Percentiles rank a stretch among this genome's conserved stretches.
Evolutionary conservation across 2,329 filamentous ascomycete species (phyloP).

Genomic region (Tricladium varicosporioides): DNA sequence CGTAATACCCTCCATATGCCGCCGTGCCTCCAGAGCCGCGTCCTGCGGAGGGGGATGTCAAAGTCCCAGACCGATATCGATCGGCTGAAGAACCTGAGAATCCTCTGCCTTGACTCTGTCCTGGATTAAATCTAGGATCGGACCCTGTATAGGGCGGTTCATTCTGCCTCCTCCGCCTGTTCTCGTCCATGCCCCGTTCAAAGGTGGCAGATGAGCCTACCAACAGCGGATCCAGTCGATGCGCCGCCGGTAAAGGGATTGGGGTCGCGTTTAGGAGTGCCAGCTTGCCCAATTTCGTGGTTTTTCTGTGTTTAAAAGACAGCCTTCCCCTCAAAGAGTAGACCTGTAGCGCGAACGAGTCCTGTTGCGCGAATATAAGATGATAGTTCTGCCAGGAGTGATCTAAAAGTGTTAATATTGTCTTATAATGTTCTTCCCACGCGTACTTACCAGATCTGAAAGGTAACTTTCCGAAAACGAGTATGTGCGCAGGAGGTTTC

Average conservation of each 20-base stretch:
- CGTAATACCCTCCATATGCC: constrained; percentile 59
- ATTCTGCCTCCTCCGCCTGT: constrained; percentile 72
- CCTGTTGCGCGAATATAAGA: not conserved
- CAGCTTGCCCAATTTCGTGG: constrained; percentile 53
- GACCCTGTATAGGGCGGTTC: constrained; percentile 64
- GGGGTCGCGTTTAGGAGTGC: constrained; percentile 59
- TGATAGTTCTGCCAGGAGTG: not conserved
- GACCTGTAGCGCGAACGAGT: not conserved
- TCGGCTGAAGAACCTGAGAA: constrained; percentile 33
- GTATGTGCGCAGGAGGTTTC: not conserved
- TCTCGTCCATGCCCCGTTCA: constrained; percentile 73
- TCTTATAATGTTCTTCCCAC: not conserved
- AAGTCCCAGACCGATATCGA: constrained; percentile 47
- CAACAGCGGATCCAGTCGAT: constrained; percentile 60
- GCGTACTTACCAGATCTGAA: not conserved
- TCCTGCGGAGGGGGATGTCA: constrained; percentile 43
- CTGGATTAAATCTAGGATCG: constrained; percentile 48
- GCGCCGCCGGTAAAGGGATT: constrained; percentile 63
- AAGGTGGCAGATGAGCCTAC: constrained; percentile 50
- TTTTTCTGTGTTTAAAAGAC: not conserved
- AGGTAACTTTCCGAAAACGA: not conserved
- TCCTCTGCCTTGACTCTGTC: constrained; percentile 27
- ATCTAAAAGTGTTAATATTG: not conserved
- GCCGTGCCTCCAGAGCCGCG: constrained; percentile 51
- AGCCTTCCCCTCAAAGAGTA: not conserved